Conservation (phyloP, 192 early-diverging fungal species). For the Polychytrium aggregatum region DNA sequence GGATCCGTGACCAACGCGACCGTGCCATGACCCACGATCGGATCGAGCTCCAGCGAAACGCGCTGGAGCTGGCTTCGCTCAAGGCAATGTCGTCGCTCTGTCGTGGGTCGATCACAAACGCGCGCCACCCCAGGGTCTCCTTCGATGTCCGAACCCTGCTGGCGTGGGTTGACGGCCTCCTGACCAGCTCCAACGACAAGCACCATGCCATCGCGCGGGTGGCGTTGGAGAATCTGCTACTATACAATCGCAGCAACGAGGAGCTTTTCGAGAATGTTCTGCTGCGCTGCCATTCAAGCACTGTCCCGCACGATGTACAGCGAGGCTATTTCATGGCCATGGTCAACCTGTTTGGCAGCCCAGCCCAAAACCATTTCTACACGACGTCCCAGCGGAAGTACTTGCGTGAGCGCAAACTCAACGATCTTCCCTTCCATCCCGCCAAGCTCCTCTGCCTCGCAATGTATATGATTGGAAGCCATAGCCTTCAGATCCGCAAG, state of each 20-base stretch:
- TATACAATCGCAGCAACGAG: constrained; percentile 25
- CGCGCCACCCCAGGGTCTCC: constrained; percentile 9
- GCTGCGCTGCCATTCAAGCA: constrained; percentile 65
- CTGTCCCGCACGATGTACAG: constrained; percentile 30
- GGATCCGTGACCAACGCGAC: constrained; percentile 61
- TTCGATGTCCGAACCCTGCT: constrained; percentile 29
- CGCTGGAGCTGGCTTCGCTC: constrained; percentile 66
- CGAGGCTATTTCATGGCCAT: constrained; percentile 60
- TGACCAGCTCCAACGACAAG: constrained; percentile 25
- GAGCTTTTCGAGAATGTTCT: constrained; percentile 53
- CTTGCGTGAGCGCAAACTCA: too few relatives aligned
- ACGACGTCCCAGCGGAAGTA: too few relatives aligned
- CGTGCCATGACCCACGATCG: constrained; percentile 44
- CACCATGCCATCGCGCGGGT: constrained; percentile 33
- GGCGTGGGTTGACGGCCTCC: constrained; percentile 28
- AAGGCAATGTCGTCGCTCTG: constrained; percentile 85
- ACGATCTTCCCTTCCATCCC: too few relatives aligned
- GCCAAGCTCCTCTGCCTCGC: constrained; percentile 51
- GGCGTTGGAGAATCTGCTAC: constrained; percentile 59
- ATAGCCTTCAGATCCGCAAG: constrained; percentile 54
- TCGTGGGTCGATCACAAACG: constrained; percentile 27
- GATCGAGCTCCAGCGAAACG: constrained; percentile 68
- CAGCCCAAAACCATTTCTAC: too few relatives aligned
- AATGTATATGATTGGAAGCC: constrained; percentile 69
- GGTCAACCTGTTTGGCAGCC: constrained; percentile 60